These are phyloP conservation scores for Lentinula raphanica DNA, from an alignment of 768 basidiomycete genomes.

Conservation along the genomic window DNA sequence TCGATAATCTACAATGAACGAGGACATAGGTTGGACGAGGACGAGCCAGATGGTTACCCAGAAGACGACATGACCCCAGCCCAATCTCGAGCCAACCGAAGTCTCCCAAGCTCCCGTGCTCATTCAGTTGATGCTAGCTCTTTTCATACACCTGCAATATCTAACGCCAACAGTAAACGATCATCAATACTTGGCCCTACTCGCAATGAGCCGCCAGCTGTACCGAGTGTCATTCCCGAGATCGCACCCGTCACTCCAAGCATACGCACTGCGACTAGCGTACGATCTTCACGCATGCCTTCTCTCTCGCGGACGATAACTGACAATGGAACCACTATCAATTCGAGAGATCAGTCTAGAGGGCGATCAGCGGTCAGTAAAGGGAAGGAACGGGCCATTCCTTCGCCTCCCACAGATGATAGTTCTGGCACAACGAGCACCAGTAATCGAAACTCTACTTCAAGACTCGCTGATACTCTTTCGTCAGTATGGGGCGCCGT, in stretches of 20 bases:
- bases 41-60: slow-evolving; percentile 49
- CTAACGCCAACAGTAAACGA: slow-evolving; percentile 22
- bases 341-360: slow-evolving; percentile 7
- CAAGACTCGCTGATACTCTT: slow-evolving; percentile 37
- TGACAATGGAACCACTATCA: not conserved
- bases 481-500: slow-evolving; percentile 44
- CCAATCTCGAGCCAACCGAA: slow-evolving; percentile 34
- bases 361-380: slow-evolving; percentile 20
- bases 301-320: slow-evolving; percentile 3
- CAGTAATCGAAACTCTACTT: slow-evolving; percentile 25
- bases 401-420: slow-evolving; percentile 13
- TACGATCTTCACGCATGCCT: not conserved
- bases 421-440: slow-evolving; percentile 17
- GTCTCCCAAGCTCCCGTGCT: slow-evolving; percentile 47
- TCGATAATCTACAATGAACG: slow-evolving; percentile 80
- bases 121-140: slow-evolving; percentile 42
- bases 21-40: slow-evolving; percentile 68
- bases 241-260: not conserved
- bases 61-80: slow-evolving; percentile 56
- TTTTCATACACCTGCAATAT: slow-evolving; percentile 19
- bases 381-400: slow-evolving; percentile 13
- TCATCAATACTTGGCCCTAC: slow-evolving; percentile 15
- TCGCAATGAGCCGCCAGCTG: slow-evolving; percentile 11
- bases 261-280: not conserved
- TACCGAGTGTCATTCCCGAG: not conserved